A percentile compares a stretch with the other conserved stretches of the same genome.
Evolutionary conservation across 2,329 filamentous ascomycete species (phyloP).

Genomic region (Metarhizium rileyi): DNA sequence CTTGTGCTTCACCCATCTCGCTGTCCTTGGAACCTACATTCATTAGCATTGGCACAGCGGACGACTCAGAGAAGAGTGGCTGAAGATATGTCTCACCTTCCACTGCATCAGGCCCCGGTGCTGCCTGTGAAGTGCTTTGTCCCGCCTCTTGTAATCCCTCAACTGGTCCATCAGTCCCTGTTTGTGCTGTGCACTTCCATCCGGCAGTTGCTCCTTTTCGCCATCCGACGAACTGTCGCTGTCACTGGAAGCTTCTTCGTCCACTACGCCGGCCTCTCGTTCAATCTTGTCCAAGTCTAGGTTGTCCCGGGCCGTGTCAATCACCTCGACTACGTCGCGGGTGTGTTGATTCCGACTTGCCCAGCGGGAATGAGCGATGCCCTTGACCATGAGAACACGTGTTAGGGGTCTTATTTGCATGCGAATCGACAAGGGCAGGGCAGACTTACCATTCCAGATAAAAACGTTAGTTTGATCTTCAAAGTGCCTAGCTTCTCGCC

Average conservation of each 20-base stretch:
- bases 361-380: constrained; percentile 26
- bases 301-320: constrained; percentile 28
- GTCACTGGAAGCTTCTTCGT: constrained; percentile 21
- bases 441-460: constrained; percentile 24
- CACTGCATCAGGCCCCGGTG: constrained; percentile 69
- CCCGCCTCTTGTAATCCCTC: constrained; percentile 50
- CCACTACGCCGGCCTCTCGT: constrained; percentile 25
- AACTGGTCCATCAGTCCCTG: constrained; percentile 39
- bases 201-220: constrained; percentile 28
- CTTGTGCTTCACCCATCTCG: constrained; percentile 44
- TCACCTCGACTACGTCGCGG: constrained; percentile 36
- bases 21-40: constrained; percentile 29
- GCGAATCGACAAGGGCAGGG: not conserved
- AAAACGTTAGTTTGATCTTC: constrained; percentile 27
- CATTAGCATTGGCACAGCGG: not conserved
- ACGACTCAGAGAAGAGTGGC: not conserved
- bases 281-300: constrained; percentile 21
- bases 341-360: constrained; percentile 23
- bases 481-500: constrained; percentile 39
- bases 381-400: constrained; percentile 13
- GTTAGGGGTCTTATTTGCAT: not conserved
- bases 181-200: constrained; percentile 29
- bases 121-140: constrained; percentile 51
- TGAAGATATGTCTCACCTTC: constrained; percentile 31
- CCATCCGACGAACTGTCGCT: constrained; percentile 24